phyloP scores from a whole-genome alignment of 306 rosid genomes.

The Pueraria montana region DNA sequence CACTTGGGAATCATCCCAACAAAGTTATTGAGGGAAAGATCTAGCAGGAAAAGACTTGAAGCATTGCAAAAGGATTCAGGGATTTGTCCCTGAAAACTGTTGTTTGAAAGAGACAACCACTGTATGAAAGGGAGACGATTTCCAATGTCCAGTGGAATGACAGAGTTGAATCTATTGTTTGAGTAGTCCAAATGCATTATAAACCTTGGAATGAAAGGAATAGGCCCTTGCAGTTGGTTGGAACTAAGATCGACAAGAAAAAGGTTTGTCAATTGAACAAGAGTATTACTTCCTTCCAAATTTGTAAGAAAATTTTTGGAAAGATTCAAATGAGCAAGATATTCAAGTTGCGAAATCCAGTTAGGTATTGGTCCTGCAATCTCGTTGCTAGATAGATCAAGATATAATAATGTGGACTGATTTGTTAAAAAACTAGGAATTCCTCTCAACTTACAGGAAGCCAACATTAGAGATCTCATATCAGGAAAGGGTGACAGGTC shows the following conservation, averaged over 20 bases:
- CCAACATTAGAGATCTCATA: slow-evolving; percentile 38
- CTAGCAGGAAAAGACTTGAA: slow-evolving; percentile 39
- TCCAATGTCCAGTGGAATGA: slow-evolving; percentile 38
- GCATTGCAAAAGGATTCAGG: slow-evolving; percentile 50
- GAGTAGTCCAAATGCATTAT: slow-evolving; percentile 36
- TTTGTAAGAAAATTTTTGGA: slow-evolving; percentile 13
- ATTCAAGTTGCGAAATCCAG: slow-evolving; percentile 30
- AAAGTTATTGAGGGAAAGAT: slow-evolving; percentile 53
- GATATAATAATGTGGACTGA: slow-evolving; percentile 5
- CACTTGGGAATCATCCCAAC: slow-evolving; percentile 49
- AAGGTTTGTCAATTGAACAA: not conserved
- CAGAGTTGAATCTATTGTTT: slow-evolving; percentile 29
- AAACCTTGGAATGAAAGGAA: not conserved
- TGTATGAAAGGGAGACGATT: not conserved
- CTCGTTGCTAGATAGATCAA: slow-evolving; percentile 57
- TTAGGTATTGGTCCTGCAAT: slow-evolving; percentile 40
- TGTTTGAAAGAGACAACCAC: slow-evolving; percentile 44
- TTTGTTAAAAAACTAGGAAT: slow-evolving; percentile 57
- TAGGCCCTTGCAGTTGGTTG: slow-evolving; percentile 19
- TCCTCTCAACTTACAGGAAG: slow-evolving; percentile 40
- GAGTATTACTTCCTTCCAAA: slow-evolving; percentile 11
- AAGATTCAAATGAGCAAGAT: not conserved
- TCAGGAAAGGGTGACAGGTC: slow-evolving; percentile 31
- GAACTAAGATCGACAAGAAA: not conserved
- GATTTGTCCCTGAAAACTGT: slow-evolving; percentile 32